Evolutionary conservation across 108 stramenopile species (phyloP).

Genomic region (Chaetoceros tenuissimus): DNA sequence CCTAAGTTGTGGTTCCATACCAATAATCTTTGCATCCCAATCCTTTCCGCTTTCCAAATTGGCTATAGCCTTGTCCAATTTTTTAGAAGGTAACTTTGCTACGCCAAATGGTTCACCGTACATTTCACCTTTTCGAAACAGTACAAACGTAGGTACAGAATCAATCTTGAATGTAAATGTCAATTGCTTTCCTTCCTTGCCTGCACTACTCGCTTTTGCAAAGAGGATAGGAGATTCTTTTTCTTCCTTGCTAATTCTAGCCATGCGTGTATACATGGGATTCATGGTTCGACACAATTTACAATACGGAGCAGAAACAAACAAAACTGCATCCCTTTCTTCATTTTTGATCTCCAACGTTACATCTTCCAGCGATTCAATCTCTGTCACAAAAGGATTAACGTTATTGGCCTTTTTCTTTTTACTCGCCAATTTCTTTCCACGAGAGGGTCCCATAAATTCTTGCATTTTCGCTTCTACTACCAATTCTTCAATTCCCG

Average conservation of each 20-base stretch:
- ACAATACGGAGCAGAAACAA: conserved; percentile 70
- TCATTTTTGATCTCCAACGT: conserved; percentile 30
- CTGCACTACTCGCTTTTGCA: conserved; percentile 72
- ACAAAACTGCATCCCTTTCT: conserved; percentile 47
- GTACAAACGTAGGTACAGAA: conserved; percentile 72
- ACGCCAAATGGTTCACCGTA: conserved; percentile 52
- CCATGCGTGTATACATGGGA: conserved; percentile 59
- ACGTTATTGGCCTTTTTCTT: background rate
- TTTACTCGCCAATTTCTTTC: background rate
- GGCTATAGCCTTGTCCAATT: conserved; percentile 48
- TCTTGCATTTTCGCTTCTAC: background rate
- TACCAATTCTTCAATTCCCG: conserved; percentile 28
- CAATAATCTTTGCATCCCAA: conserved; percentile 17
- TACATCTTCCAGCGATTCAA: conserved; percentile 42
- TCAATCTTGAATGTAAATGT: conserved; percentile 45
- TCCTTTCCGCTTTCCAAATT: conserved; percentile 17
- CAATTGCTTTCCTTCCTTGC: conserved; percentile 50
- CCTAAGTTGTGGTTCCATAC: background rate
- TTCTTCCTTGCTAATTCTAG: conserved; percentile 34
- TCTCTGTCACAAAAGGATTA: conserved; percentile 53
- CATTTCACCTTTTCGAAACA: conserved; percentile 55
- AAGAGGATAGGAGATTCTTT: conserved; percentile 29
- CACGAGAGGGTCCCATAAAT: background rate
- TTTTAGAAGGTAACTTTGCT: conserved; percentile 50
- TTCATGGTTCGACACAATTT: conserved; percentile 59